Conservation (phyloP, 2,329 filamentous ascomycete genomes). For the Venturia carpophila region DNA sequence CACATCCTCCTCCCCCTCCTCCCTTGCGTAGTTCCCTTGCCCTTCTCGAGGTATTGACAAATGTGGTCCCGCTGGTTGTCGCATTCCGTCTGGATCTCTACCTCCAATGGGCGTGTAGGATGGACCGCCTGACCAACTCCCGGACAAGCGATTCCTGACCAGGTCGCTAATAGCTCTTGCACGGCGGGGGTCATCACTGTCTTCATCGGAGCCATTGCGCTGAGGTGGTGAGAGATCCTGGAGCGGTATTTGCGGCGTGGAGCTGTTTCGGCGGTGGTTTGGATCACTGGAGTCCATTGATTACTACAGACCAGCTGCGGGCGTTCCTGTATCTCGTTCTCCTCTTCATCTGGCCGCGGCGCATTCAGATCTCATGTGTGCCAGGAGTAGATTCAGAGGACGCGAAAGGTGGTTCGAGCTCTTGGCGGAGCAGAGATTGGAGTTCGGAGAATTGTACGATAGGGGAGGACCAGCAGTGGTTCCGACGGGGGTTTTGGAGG, state of each 20-base stretch:
- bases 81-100: conserved; percentile 39
- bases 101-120: conserved; percentile 26
- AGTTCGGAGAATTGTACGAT: background rate
- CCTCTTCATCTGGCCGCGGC: conserved; percentile 11
- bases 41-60: conserved; percentile 28
- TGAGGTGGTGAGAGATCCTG: conserved; percentile 38
- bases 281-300: conserved; percentile 19
- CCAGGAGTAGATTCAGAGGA: background rate
- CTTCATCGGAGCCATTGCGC: conserved; percentile 21
- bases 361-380: conserved; percentile 8
- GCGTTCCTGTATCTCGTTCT: conserved; percentile 9
- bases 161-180: conserved; percentile 23
- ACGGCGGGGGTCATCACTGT: conserved; percentile 26
- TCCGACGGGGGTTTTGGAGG: background rate
- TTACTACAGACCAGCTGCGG: conserved; percentile 10
- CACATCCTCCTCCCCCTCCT: conserved; percentile 27
- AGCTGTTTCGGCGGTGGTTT: conserved; percentile 16
- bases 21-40: conserved; percentile 30
- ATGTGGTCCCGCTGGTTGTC: conserved; percentile 34
- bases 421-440: background rate
- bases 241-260: conserved; percentile 19
- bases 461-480: too few species aligned
- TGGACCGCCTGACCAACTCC: conserved; percentile 18
- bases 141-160: conserved; percentile 14
- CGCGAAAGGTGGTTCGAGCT: background rate